Percentiles rank a stretch among this genome's conserved stretches.
phyloP scores from a whole-genome alignment of 305 asterid species.

The Plantago coronopus region DNA sequence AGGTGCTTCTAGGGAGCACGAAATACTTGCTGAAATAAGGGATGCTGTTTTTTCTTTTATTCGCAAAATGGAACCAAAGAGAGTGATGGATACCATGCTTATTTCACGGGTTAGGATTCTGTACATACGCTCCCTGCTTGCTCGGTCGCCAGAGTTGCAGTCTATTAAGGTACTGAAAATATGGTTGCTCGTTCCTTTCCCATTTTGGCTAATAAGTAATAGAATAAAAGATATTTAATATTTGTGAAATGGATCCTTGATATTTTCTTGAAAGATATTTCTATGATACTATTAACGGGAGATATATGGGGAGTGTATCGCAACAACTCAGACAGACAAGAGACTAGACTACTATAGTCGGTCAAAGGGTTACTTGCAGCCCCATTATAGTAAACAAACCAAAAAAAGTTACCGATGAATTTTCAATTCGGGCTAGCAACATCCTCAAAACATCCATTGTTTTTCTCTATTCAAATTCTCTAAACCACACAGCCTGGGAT shows the following conservation, averaged over 20 bases:
- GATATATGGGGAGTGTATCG: too few relatives aligned
- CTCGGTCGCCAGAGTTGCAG: slow-evolving; percentile 98
- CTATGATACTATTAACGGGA: too few relatives aligned
- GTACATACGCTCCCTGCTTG: slow-evolving; percentile 92
- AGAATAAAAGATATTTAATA: slow-evolving; percentile 17
- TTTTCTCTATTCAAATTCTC: too few relatives aligned
- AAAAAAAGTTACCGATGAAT: too few relatives aligned
- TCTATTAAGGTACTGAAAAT: slow-evolving; percentile 75
- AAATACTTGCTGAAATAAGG: slow-evolving; percentile 98
- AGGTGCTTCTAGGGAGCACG: slow-evolving; percentile 99
- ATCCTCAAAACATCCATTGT: too few relatives aligned
- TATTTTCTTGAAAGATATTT: too few relatives aligned
- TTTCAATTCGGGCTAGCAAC: too few relatives aligned
- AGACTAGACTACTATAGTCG: too few relatives aligned
- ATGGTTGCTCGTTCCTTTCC: slow-evolving; percentile 13
- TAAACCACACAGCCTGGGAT: too few relatives aligned
- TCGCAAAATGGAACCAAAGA: slow-evolving; percentile 94
- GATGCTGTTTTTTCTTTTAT: slow-evolving; percentile 95
- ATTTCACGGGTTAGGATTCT: slow-evolving; percentile 99
- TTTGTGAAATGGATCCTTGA: slow-evolving; percentile 18
- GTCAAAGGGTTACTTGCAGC: too few relatives aligned
- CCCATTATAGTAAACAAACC: too few relatives aligned
- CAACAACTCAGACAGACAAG: too few relatives aligned
- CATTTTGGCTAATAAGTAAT: slow-evolving; percentile 14
- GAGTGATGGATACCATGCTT: slow-evolving; percentile 99